Base-by-base conservation (phyloP, 768 basidiomycete genomes). In the Pisolithus albus region DNA sequence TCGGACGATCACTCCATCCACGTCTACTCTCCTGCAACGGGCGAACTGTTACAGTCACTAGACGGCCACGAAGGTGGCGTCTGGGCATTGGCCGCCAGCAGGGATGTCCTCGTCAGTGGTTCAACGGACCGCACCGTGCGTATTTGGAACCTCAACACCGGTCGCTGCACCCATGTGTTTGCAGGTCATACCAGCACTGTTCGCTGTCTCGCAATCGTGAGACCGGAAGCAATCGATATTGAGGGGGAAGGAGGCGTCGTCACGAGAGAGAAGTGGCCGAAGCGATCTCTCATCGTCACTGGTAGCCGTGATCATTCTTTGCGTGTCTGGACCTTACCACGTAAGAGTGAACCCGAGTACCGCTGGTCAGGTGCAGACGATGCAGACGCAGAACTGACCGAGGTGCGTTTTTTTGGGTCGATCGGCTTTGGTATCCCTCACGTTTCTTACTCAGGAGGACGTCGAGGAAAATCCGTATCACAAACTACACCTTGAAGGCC, bases 1-100 rank as follows among this genome's bases (percentile, higher is more conserved):
- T 95, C 92, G 0, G 95, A 99, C 67, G 94, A 97, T 68, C 92
- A 97, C 60, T 89, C 92, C 4, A 96, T 98, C 62, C 90, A 94
- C 62, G 83, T 99, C 43, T 97, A 95, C 66, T 87, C 86, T 21
- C 93, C 91, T n/a, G 66, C 78, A 19, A 88, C 86, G 0, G 95
- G 95, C 11, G 76, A 81, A 36, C 77, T 89, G 19, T 67, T 86
- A 5, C 82, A 79, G 39, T 80, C 84, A 1, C 76, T 98, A 40
- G 78, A 88, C 52, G 95, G 94, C 3, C 94, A 98, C 60, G 89
- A 92, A 59, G 94, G 94, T 46, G 94, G 94, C 16, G 92, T 98
- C 1, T 98, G 94, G 94, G 93, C 94, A 15, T 73, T 98, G n/a
- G 88, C 88, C 5, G 85, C 87, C 34, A 90, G 79, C 66, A 90